Conservation (phyloP, 768 basidiomycete species). For the Cystofilobasidium capitatum region DNA sequence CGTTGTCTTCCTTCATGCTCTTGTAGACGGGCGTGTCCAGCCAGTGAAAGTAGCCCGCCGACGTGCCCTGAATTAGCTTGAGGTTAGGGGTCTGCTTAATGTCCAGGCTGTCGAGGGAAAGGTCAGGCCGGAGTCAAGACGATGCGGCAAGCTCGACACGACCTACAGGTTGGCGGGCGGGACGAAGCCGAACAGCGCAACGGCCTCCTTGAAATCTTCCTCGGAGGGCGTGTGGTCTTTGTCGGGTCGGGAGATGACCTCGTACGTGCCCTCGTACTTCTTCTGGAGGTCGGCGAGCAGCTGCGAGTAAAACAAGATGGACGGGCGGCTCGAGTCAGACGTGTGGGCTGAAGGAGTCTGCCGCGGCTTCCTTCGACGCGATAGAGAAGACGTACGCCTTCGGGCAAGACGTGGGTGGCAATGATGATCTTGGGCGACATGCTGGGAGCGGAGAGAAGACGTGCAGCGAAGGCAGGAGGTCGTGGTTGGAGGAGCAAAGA, state of each 20-base stretch:
- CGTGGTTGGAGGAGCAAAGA: too few species aligned
- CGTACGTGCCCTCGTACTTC: not conserved
- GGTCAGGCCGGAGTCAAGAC: not conserved
- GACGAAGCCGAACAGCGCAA: slow-evolving; percentile 22
- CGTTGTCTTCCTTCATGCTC: slow-evolving; percentile 12
- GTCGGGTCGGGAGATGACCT: slow-evolving; percentile 2
- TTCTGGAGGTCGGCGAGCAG: not conserved
- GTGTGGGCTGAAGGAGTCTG: too few species aligned
- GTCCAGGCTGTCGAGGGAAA: not conserved
- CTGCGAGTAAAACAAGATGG: not conserved
- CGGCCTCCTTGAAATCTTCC: slow-evolving; percentile 23
- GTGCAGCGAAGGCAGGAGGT: too few species aligned
- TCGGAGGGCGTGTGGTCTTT: slow-evolving; percentile 17
- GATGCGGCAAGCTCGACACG: not conserved
- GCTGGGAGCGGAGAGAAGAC: too few species aligned
- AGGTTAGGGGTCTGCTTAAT: slow-evolving; percentile 26
- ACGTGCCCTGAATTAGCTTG: slow-evolving; percentile 27
- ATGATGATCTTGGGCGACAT: too few species aligned
- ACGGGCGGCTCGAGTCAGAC: too few species aligned
- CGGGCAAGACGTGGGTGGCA: too few species aligned
- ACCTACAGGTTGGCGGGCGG: slow-evolving; percentile 26
- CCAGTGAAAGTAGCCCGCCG: slow-evolving; percentile 27
- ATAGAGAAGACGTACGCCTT: too few species aligned
- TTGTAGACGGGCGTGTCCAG: slow-evolving; percentile 13
- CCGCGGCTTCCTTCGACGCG: too few species aligned